Base-by-base conservation (phyloP, 768 basidiomycete species). In the Ramaria sp. region DNA sequence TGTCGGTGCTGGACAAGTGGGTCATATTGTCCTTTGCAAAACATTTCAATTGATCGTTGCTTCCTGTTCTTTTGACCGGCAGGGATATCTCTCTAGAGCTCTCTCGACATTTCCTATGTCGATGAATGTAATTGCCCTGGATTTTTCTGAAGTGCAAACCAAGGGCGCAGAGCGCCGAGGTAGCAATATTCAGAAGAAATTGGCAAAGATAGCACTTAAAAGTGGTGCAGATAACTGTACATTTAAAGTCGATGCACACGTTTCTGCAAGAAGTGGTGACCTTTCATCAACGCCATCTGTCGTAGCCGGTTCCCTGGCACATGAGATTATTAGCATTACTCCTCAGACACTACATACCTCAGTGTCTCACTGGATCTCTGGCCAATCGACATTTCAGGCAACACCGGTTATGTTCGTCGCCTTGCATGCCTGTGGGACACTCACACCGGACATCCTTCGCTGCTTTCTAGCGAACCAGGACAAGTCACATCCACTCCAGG, bases 361-460 rank as follows among this genome's bases (percentile, higher is more conserved):
- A 5, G 69, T 83, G 16, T 66, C 74, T 54, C 71, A 73, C 22
- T 87, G 85, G 85, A 63, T 83, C 32, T 27, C 6, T 43, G 27
- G 37, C 47, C 25, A 32, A 10, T n/a, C 37, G 12, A 15, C 18
- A 15, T 27, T 25, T 16, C 22, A 50, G 5, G 57, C 65, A 3
- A 49, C 63, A 22, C 80, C 81, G 1, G 74, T 85, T 8, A 65
- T 84, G 25, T 67, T 88, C 41, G 76, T 86, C 28, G 86, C 80
- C 16, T 71, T 88, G 34, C 86, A 88, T 59, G 83, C 84, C 1
- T 88, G 86, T 59, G 86, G 86, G 3, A 81, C 84, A 1, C 75
- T 88, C 37, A 84, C 83, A 1, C 74, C 80, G 27, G 79, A 83
- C 59, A 72, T 85, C 24, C 61, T 86, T 43, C 79, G 83, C 30